phyloP scores from a whole-genome alignment of 2,329 filamentous ascomycete genomes.

The Penicillium sp. region DNA sequence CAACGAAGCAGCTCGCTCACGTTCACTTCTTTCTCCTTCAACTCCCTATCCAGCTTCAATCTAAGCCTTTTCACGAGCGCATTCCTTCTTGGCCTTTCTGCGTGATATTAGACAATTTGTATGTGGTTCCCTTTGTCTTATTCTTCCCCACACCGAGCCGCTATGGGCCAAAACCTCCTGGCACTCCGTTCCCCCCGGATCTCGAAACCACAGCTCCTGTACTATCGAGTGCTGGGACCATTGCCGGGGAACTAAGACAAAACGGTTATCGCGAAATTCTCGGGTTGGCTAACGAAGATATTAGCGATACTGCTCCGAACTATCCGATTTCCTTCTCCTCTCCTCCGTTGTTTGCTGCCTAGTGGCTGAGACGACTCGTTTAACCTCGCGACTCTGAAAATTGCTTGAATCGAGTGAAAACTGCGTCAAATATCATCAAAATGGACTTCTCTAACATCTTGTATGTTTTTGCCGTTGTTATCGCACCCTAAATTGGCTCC shows the following conservation, averaged over 20 bases:
- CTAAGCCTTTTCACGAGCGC: slow-evolving; percentile 18
- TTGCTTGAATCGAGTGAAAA: slow-evolving; percentile 11
- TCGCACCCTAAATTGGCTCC: too few species aligned
- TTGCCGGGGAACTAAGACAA: background rate
- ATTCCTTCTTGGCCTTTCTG: slow-evolving; percentile 15
- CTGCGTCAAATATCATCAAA: slow-evolving; percentile 32
- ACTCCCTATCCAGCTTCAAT: slow-evolving; percentile 19
- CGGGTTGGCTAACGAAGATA: slow-evolving; percentile 10
- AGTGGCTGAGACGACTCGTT: slow-evolving; percentile 8
- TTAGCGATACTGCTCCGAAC: slow-evolving; percentile 12
- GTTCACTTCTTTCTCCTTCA: slow-evolving; percentile 24
- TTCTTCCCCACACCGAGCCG: background rate
- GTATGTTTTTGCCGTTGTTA: slow-evolving; percentile 12
- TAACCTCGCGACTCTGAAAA: slow-evolving; percentile 15
- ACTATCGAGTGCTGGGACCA: background rate
- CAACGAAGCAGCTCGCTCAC: slow-evolving; percentile 27
- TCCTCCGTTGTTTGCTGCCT: slow-evolving; percentile 10
- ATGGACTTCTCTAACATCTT: slow-evolving; percentile 88
- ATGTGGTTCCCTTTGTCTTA: background rate
- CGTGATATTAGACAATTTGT: background rate
- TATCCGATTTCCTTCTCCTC: background rate
- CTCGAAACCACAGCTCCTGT: slow-evolving; percentile 1
- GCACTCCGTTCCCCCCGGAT: background rate
- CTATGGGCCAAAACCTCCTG: background rate
- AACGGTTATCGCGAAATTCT: background rate